These are phyloP conservation scores for Globisporangium takayamanum DNA, from an alignment of 352 stramenopile species.

Conservation along the genomic window DNA sequence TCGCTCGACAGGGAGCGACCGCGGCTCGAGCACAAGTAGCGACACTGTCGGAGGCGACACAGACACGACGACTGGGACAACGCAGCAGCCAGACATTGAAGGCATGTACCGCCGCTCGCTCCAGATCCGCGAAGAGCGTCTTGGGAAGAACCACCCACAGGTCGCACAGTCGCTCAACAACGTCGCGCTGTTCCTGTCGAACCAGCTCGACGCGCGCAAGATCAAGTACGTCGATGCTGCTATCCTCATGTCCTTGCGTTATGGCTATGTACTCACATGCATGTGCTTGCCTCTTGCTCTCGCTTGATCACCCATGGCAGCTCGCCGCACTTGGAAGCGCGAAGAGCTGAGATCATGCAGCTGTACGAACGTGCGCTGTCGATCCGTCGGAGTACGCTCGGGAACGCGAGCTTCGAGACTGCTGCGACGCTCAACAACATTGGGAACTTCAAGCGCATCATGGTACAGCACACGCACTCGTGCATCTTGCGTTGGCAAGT, in stretches of 20 bases:
- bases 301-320: not conserved
- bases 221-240: slow-evolving; percentile 29
- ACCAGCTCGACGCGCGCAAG: slow-evolving; percentile 48
- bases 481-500: not conserved
- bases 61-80: slow-evolving; percentile 1
- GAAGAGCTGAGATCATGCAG: slow-evolving; percentile 47
- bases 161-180: slow-evolving; percentile 82
- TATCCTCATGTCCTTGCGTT: not conserved
- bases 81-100: slow-evolving; percentile 44
- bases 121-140: slow-evolving; percentile 60
- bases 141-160: slow-evolving; percentile 65
- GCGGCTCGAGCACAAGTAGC: slow-evolving; percentile 9
- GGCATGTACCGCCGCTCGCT: slow-evolving; percentile 71
- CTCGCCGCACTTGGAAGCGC: slow-evolving; percentile 17
- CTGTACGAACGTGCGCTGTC: slow-evolving; percentile 57
- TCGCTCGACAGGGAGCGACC: slow-evolving; percentile 9
- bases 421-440: slow-evolving; percentile 80
- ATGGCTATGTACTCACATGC: slow-evolving; percentile 3
- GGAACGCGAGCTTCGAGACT: slow-evolving; percentile 74
- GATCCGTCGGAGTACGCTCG: slow-evolving; percentile 65
- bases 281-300: not conserved
- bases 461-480: slow-evolving; percentile 23
- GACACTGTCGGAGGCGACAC: slow-evolving; percentile 9
- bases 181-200: slow-evolving; percentile 62
- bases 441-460: slow-evolving; percentile 72